These are phyloP conservation scores for Chlorophyllum brunneum DNA, from an alignment of 768 basidiomycete species.

Conservation along the genomic window DNA sequence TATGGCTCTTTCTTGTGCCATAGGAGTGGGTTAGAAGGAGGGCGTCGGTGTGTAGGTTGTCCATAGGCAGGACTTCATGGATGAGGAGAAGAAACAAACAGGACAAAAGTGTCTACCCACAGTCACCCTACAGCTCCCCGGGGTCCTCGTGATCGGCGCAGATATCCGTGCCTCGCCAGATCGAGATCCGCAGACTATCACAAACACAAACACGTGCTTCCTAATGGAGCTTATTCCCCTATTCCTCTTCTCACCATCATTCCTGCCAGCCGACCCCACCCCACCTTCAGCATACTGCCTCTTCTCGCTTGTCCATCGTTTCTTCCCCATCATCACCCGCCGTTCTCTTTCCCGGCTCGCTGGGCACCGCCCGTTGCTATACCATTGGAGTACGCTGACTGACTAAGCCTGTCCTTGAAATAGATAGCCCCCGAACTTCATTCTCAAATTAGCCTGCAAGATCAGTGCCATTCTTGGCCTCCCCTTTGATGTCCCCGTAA, in stretches of 20 bases:
- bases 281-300: too few relatives aligned
- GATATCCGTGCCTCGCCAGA: slow-evolving; percentile 22
- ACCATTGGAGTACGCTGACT: too few relatives aligned
- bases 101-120: slow-evolving; percentile 21
- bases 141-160: slow-evolving; percentile 25
- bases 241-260: background rate
- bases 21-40: slow-evolving; percentile 35
- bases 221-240: slow-evolving; percentile 1
- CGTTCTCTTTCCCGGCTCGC: too few relatives aligned
- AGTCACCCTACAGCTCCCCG: slow-evolving; percentile 15
- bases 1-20: slow-evolving; percentile 52
- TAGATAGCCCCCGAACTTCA: background rate
- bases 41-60: slow-evolving; percentile 14
- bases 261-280: background rate
- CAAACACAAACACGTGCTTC: slow-evolving; percentile 9
- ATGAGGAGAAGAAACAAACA: slow-evolving; percentile 24
- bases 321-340: too few relatives aligned
- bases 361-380: too few relatives aligned
- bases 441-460: too few relatives aligned
- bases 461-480: slow-evolving; percentile 1
- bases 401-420: background rate
- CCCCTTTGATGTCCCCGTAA: too few relatives aligned
- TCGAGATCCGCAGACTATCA: slow-evolving; percentile 12
- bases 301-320: too few relatives aligned
- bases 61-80: slow-evolving; percentile 20